A percentile compares a stretch with the other conserved stretches of the same genome.
These are phyloP conservation scores for Rhodomyrtus tomentosa DNA, from an alignment of 345 rosid genomes.

Conservation along the genomic window DNA sequence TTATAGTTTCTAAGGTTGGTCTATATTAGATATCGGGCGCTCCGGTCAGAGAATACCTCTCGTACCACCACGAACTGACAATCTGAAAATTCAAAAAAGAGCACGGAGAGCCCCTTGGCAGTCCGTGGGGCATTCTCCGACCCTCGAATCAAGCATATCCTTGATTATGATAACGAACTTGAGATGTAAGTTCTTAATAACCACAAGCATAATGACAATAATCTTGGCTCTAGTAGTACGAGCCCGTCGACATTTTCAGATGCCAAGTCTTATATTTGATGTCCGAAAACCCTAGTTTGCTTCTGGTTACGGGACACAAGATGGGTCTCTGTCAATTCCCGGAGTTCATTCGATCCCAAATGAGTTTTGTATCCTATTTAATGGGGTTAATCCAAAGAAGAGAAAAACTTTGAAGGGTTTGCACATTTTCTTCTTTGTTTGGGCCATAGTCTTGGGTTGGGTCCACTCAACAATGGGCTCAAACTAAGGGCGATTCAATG, in stretches of 20 bases:
- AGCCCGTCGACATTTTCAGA: neutral
- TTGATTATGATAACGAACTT: neutral
- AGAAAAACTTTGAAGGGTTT: neutral
- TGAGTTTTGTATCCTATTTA: neutral
- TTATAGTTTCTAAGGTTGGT: too few relatives aligned
- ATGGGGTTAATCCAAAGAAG: neutral
- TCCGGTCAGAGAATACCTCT: neutral
- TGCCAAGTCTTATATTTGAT: neutral
- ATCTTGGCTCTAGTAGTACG: neutral
- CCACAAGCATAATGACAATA: neutral
- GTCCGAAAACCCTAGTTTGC: neutral
- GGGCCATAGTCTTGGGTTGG: neutral
- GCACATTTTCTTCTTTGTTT: neutral
- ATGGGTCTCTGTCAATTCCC: neutral
- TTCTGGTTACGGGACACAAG: neutral
- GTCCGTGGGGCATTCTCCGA: neutral
- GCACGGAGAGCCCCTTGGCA: neutral
- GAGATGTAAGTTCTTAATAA: neutral
- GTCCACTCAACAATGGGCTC: neutral
- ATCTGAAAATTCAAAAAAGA: neutral
- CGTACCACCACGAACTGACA: too few relatives aligned
- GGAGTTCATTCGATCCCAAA: neutral
- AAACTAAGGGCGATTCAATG: neutral
- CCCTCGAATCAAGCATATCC: neutral
- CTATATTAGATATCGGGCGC: neutral